Conservation (phyloP, 495 filamentous ascomycete genomes). For the Daldinia concentrica region DNA sequence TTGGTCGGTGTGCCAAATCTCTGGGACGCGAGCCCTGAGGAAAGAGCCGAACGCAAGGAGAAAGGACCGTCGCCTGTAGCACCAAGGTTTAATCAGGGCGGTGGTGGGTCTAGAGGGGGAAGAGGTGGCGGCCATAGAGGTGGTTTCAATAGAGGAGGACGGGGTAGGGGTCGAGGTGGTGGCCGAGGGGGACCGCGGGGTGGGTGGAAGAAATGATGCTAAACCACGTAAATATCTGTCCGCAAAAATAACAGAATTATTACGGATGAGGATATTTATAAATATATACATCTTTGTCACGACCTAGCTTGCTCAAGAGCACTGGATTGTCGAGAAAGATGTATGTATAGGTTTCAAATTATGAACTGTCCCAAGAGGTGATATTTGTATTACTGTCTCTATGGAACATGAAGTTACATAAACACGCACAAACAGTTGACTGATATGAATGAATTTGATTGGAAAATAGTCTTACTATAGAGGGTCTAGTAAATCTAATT, state of each 20-base stretch:
- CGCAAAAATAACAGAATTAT: background rate
- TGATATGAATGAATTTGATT: background rate
- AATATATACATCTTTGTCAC: too few relatives aligned
- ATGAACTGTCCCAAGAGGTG: too few relatives aligned
- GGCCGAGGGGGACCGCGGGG: background rate
- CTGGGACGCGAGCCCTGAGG: constrained; percentile 76
- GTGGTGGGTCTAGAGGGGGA: constrained; percentile 40
- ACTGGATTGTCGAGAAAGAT: too few relatives aligned
- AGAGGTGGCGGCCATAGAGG: background rate
- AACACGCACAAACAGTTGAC: background rate
- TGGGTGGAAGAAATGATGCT: background rate
- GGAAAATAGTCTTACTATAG: background rate
- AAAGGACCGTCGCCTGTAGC: constrained; percentile 50
- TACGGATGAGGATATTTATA: background rate
- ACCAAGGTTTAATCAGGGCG: constrained; percentile 45
- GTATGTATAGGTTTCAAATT: too few relatives aligned
- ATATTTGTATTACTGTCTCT: background rate
- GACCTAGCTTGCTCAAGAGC: too few relatives aligned
- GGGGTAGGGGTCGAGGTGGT: background rate
- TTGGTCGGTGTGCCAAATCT: constrained; percentile 79
- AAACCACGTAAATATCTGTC: background rate
- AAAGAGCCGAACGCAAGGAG: constrained; percentile 63
- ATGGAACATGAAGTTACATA: background rate
- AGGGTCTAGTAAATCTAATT: background rate
- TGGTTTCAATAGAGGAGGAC: background rate